Evolutionary conservation across 2,329 filamentous ascomycete species (phyloP), one percentile per base, ranked within the genome.

Genomic region (Botrytis elliptica): DNA sequence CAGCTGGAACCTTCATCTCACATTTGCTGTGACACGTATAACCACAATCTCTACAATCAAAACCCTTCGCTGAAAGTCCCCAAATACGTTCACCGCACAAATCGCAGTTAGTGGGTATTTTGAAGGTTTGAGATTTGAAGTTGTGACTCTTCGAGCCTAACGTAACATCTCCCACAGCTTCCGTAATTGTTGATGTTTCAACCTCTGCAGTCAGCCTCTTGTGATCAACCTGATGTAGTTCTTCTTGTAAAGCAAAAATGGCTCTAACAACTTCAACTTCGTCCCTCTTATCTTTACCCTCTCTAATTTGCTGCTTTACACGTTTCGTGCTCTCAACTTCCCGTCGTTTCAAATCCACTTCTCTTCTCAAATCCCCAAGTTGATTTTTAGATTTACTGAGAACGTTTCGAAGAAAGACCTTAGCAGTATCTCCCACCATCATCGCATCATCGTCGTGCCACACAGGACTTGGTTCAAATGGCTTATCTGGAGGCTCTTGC

Each of bases 11-110:
- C 83, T 98, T 99, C 92, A 99, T 96, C 85, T 99, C 94, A 82
- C 96, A 99, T 84, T 99, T 99, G 85, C 91, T 97, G 84, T 99
- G 96, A 81, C 96, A 99, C 2, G 95, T 98, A 84, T 98, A 99
- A 49, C 97, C 96, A 80, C 96, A 99, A 82, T 98, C 95, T 78
- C 92, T 90, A 81, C 96, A 99, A 81, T 97, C 95, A 81, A 97
- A 97, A 0, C 96, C 96, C 84, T 99, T 99, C 55, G 96, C 95
- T 44, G 94, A 97, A 59, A 99, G 83, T 0, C 96, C 96, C 96
- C 96, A 99, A 81, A 99, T 97, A 42, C 96, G 90, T 81, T 99
- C 96, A 29, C 95, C 95, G 79, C 96, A 99, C 20, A 98, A 87
- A 82, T 99, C 96, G 84, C 96, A 99, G 82, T 98, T 98, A 7